Percentiles rank a stretch among this genome's conserved stretches.
Evolutionary conservation across 768 basidiomycete species (phyloP).

Genomic region (Boletellus ananas): DNA sequence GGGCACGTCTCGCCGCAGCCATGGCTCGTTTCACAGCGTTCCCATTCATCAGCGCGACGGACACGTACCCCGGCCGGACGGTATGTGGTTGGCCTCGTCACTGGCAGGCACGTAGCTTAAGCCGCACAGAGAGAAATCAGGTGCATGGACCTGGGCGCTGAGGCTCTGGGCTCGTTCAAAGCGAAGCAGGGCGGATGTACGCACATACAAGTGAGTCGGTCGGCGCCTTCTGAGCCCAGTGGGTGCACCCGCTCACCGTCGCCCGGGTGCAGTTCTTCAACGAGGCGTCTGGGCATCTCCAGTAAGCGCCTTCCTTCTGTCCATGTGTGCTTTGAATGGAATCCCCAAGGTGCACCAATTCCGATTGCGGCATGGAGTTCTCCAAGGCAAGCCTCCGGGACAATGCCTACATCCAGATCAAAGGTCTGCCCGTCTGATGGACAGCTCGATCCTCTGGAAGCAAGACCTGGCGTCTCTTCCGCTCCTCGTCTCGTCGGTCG

Average conservation of each 20-base stretch:
- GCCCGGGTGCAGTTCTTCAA: constrained; percentile 35
- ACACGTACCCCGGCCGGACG: constrained; percentile 31
- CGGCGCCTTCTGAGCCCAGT: too few species aligned
- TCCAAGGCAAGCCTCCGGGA: constrained; percentile 38
- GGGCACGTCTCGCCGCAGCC: constrained; percentile 2
- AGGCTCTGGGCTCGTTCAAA: constrained; percentile 40
- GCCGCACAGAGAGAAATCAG: constrained; percentile 37
- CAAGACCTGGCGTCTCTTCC: constrained; percentile 22
- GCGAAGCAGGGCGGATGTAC: constrained; percentile 39
- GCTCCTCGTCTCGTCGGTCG: constrained; percentile 5
- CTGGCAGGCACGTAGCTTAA: constrained; percentile 7
- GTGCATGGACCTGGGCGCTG: constrained; percentile 41
- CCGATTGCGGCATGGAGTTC: constrained; percentile 39
- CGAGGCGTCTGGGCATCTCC: constrained; percentile 33
- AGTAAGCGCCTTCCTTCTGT: constrained; percentile 26
- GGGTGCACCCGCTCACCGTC: not conserved
- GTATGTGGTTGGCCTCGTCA: constrained; percentile 20
- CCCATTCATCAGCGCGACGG: constrained; percentile 25
- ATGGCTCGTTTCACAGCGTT: constrained; percentile 16
- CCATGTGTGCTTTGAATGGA: constrained; percentile 10
- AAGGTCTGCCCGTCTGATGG: constrained; percentile 34
- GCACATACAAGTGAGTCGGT: constrained; percentile 36
- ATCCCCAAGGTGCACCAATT: constrained; percentile 34
- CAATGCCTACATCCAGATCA: constrained; percentile 40
- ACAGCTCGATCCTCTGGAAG: constrained; percentile 4